Evolutionary conservation across 2,329 filamentous ascomycete species (phyloP).

Genomic region (Exophiala sp.): DNA sequence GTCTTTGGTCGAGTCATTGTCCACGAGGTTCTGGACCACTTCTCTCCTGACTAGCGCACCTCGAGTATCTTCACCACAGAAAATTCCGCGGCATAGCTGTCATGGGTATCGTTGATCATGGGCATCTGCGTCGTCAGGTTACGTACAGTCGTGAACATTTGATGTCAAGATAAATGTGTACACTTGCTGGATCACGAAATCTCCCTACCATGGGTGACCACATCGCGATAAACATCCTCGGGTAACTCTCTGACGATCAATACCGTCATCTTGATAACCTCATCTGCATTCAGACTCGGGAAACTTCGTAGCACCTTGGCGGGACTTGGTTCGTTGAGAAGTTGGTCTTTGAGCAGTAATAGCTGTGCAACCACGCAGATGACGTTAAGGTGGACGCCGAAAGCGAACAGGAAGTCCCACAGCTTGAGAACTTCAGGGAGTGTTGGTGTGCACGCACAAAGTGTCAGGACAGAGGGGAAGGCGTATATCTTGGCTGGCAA

Average conservation of each 20-base stretch:
- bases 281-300: constrained; percentile 75
- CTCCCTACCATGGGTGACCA: constrained; percentile 72
- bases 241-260: constrained; percentile 87
- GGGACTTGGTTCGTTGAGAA: constrained; percentile 81
- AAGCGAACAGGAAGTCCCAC: constrained; percentile 97
- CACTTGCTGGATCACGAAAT: constrained; percentile 6
- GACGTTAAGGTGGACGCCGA: constrained; percentile 90
- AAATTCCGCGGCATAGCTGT: too few species aligned
- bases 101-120: too few species aligned
- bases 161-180: too few species aligned
- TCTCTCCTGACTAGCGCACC: too few species aligned
- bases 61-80: too few species aligned
- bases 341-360: constrained; percentile 78
- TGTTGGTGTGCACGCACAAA: constrained; percentile 93
- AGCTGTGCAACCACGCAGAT: constrained; percentile 95
- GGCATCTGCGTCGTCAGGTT: too few species aligned
- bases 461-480: constrained; percentile 88
- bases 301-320: constrained; percentile 89
- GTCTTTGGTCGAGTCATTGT: too few species aligned
- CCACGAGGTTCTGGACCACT: too few species aligned
- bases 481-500: constrained; percentile 93
- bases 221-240: constrained; percentile 82
- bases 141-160: too few species aligned
- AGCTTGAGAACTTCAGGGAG: constrained; percentile 86
- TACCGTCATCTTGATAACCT: constrained; percentile 80